These are phyloP conservation scores for Verticillium albo-atrum DNA, from an alignment of 2,329 filamentous ascomycete genomes.

Conservation along the genomic window DNA sequence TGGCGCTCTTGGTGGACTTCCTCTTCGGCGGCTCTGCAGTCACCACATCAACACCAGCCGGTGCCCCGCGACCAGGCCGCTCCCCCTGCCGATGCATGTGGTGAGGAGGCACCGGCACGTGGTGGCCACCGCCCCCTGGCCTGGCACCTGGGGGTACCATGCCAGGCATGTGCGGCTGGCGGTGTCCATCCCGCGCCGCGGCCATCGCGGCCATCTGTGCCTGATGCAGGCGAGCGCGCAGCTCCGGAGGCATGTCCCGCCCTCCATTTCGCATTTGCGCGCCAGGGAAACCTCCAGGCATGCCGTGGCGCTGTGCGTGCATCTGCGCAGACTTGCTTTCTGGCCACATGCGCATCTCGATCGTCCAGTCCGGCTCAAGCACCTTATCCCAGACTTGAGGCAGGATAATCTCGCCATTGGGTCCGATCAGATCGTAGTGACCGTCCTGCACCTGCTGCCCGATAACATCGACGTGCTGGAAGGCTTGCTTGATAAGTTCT, in stretches of 20 bases:
- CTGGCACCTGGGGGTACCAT: slow-evolving; percentile 4
- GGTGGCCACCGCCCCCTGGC: slow-evolving; percentile 1
- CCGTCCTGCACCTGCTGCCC: slow-evolving; percentile 72
- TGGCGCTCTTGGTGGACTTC: slow-evolving; percentile 20
- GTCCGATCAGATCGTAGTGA: slow-evolving; percentile 75
- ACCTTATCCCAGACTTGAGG: slow-evolving; percentile 79
- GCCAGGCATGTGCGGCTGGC: background rate
- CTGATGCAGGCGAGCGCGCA: background rate
- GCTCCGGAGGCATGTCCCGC: background rate
- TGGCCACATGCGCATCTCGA: slow-evolving; percentile 66
- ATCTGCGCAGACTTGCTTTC: slow-evolving; percentile 22
- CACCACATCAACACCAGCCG: background rate
- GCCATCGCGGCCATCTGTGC: background rate
- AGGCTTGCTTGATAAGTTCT: slow-evolving; percentile 79
- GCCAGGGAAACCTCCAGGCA: background rate
- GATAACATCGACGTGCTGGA: slow-evolving; percentile 71
- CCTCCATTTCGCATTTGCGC: background rate
- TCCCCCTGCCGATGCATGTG: background rate
- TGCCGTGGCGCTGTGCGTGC: slow-evolving; percentile 1
- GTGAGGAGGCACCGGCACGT: background rate
- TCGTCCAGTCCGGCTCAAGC: slow-evolving; percentile 70
- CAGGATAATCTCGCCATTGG: slow-evolving; percentile 77
- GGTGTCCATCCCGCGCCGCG: background rate
- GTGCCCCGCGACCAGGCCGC: background rate
- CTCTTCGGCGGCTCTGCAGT: slow-evolving; percentile 14